Evolutionary conservation across 495 filamentous ascomycete species (phyloP).

Genomic region (Penicillium roqueforti): DNA sequence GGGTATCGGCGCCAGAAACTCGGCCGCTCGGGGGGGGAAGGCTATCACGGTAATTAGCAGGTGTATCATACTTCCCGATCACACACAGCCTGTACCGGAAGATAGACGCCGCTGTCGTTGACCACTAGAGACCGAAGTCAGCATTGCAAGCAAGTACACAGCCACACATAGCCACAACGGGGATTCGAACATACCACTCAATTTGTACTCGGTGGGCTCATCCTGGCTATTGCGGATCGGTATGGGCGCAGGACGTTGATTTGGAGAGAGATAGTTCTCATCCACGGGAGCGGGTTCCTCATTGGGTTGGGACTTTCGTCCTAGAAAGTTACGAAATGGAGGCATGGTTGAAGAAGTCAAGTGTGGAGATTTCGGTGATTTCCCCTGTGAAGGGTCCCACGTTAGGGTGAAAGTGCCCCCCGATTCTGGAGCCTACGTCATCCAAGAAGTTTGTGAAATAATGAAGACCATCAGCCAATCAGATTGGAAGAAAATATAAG

Average conservation of each 20-base stretch:
- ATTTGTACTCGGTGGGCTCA: conserved; percentile 70
- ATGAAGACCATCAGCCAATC: neutral
- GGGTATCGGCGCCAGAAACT: conserved; percentile 77
- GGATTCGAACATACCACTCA: conserved; percentile 63
- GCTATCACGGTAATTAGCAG: conserved; percentile 48
- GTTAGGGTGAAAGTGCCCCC: neutral
- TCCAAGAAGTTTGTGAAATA: neutral
- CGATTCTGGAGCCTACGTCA: neutral
- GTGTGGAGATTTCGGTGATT: neutral
- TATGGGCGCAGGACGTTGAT: conserved; percentile 43
- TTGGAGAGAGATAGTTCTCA: conserved; percentile 51
- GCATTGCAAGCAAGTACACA: no score
- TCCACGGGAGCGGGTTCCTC: conserved; percentile 37
- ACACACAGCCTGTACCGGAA: conserved; percentile 61
- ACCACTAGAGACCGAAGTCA: conserved; percentile 58
- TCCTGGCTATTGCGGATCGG: conserved; percentile 56
- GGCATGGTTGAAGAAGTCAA: conserved; percentile 44
- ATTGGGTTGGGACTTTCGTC: conserved; percentile 52
- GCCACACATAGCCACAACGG: no score
- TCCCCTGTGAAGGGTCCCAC: neutral
- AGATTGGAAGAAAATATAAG: neutral
- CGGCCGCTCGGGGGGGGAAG: conserved; percentile 84
- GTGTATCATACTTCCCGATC: neutral
- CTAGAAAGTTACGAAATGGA: conserved; percentile 71
- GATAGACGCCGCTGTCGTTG: conserved; percentile 93